These are phyloP conservation scores for Gaultheria prostrata DNA, from an alignment of 148 eudicot genomes.

Conservation along the genomic window DNA sequence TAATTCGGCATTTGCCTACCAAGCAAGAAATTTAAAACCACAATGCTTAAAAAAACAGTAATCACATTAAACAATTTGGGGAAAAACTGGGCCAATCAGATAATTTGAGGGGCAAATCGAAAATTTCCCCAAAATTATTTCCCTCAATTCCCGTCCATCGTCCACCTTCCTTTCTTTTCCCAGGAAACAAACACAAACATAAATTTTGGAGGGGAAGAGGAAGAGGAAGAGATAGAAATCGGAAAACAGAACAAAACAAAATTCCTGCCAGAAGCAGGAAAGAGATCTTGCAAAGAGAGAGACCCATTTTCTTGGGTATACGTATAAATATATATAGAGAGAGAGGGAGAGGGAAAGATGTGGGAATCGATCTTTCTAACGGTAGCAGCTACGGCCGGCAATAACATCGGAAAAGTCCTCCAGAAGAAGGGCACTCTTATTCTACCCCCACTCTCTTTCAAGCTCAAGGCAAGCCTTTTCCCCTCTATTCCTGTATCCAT, in stretches of 20 bases:
- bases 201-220: slow-evolving; percentile 1
- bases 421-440: slow-evolving; percentile 69
- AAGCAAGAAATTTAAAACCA: no score
- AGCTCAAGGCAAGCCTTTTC: slow-evolving; percentile 45
- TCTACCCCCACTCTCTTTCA: slow-evolving; percentile 65
- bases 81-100: neutral
- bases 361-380: slow-evolving; percentile 65
- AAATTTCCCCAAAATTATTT: neutral
- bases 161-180: neutral
- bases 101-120: neutral
- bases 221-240: neutral
- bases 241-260: neutral
- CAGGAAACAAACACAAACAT: neutral
- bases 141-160: neutral
- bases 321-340: neutral
- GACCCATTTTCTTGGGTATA: neutral
- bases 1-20: no score
- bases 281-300: neutral
- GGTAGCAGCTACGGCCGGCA: slow-evolving; percentile 64
- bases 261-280: neutral
- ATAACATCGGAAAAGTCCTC: slow-evolving; percentile 65
- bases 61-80: no score
- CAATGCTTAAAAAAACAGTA: no score
- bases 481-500: neutral
- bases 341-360: slow-evolving; percentile 36